A percentile compares a stretch with the other conserved stretches of the same genome.
These are phyloP conservation scores for Ascochyta pisi DNA, from an alignment of 2,329 filamentous ascomycete genomes.

Conservation along the genomic window DNA sequence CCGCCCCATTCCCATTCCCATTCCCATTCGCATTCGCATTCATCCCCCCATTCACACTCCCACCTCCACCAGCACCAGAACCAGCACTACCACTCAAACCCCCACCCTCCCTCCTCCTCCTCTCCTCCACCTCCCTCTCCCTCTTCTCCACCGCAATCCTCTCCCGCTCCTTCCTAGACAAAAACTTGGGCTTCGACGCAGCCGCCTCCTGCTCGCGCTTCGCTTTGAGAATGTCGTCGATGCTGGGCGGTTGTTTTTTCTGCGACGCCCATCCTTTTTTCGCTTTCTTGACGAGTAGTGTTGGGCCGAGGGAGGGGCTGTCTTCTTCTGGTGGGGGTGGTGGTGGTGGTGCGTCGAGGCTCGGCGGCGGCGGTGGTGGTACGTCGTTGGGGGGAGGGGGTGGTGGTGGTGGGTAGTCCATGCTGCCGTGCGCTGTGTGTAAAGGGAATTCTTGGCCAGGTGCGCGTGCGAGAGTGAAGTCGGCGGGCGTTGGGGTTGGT, in stretches of 20 bases:
- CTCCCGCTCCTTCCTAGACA: constrained; percentile 84
- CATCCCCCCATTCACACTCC: constrained; percentile 6
- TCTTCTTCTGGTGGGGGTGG: constrained; percentile 35
- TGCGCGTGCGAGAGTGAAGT: background rate
- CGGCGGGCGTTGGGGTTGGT: constrained; percentile 5
- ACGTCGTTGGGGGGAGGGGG: constrained; percentile 50
- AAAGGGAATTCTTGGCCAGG: background rate
- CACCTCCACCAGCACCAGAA: no score
- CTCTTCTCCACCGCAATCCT: constrained; percentile 79
- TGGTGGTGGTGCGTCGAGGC: constrained; percentile 14
- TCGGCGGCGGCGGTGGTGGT: constrained; percentile 29
- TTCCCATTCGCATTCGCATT: constrained; percentile 13
- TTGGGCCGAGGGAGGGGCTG: constrained; percentile 25
- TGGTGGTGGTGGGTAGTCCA: constrained; percentile 19
- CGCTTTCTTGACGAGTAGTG: constrained; percentile 50
- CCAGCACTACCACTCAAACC: no score
- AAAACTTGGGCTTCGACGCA: constrained; percentile 85
- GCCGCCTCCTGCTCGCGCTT: constrained; percentile 87
- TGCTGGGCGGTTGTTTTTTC: constrained; percentile 68
- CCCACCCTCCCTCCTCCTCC: constrained; percentile 56
- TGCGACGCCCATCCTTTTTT: constrained; percentile 63
- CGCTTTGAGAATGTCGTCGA: constrained; percentile 84
- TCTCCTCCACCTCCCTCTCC: constrained; percentile 72
- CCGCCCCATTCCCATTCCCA: constrained; percentile 16
- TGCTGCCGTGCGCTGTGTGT: background rate